These are phyloP conservation scores for Periglandula ipomoeae DNA, from an alignment of 2,329 filamentous ascomycete genomes.

Conservation along the genomic window DNA sequence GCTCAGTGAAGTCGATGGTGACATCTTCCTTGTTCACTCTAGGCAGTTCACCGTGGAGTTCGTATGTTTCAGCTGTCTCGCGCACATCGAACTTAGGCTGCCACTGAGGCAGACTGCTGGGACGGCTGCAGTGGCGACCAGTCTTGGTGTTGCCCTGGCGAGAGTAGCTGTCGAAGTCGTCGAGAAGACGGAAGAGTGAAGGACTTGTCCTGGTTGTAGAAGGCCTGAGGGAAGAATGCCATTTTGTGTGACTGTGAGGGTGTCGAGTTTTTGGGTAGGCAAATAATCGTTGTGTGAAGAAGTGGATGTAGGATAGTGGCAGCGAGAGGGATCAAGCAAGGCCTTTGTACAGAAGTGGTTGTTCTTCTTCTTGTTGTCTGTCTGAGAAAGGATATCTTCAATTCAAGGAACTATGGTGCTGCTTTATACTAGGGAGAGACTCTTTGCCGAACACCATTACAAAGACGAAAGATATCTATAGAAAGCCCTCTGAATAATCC, in stretches of 20 bases:
- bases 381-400: background rate
- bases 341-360: no score
- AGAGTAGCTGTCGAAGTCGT: slow-evolving; percentile 52
- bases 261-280: slow-evolving; percentile 13
- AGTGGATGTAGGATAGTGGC: background rate
- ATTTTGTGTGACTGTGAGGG: slow-evolving; percentile 33
- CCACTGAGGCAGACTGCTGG: slow-evolving; percentile 43
- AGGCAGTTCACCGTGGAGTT: slow-evolving; percentile 73
- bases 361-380: no score
- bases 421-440: slow-evolving; percentile 2
- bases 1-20: slow-evolving; percentile 69
- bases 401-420: background rate
- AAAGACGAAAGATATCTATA: no score
- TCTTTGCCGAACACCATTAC: background rate
- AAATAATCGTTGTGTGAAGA: background rate
- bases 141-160: slow-evolving; percentile 23
- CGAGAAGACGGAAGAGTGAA: slow-evolving; percentile 55
- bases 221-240: slow-evolving; percentile 49
- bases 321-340: no score
- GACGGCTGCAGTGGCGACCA: slow-evolving; percentile 17
- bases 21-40: slow-evolving; percentile 67
- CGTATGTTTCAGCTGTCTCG: slow-evolving; percentile 58
- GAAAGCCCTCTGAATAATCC: background rate
- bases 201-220: slow-evolving; percentile 40
- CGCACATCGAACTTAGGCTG: slow-evolving; percentile 70